phyloP scores from a whole-genome alignment of 2,329 filamentous ascomycete species.

The Ciborinia camelliae region DNA sequence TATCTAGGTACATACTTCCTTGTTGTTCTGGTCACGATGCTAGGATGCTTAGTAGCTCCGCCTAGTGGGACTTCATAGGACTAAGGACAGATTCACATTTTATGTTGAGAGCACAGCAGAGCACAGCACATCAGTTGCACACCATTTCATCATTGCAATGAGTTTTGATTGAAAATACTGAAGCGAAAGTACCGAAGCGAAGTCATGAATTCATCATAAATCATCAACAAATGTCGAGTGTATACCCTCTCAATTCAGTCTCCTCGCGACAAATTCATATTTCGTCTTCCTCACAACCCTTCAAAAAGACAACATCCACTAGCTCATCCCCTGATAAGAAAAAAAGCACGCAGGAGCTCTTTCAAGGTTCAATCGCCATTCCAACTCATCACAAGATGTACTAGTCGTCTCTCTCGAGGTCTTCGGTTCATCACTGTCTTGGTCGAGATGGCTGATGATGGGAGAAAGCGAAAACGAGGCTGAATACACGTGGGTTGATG shows the following conservation, averaged over 20 bases:
- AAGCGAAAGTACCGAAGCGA: not conserved
- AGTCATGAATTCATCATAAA: not conserved
- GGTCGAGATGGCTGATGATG: conserved; percentile 5
- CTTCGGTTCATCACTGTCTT: conserved; percentile 1
- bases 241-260: not conserved
- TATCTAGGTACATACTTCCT: no score
- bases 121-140: not conserved
- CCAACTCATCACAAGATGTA: not conserved
- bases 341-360: not conserved
- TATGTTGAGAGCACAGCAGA: no score
- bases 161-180: not conserved
- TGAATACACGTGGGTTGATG: not conserved
- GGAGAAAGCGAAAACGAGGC: not conserved
- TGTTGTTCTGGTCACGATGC: not conserved
- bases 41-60: no score
- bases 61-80: not conserved
- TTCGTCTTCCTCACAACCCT: not conserved
- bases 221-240: not conserved
- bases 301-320: not conserved
- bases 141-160: not conserved
- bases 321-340: not conserved
- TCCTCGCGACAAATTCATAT: not conserved
- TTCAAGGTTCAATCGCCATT: not conserved
- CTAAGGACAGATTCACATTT: not conserved
- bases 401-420: not conserved